Evolutionary conservation across 148 eudicot genomes (phyloP), one percentile per base, ranked within the genome.

Genomic region (Fagopyrum homotropicum): DNA sequence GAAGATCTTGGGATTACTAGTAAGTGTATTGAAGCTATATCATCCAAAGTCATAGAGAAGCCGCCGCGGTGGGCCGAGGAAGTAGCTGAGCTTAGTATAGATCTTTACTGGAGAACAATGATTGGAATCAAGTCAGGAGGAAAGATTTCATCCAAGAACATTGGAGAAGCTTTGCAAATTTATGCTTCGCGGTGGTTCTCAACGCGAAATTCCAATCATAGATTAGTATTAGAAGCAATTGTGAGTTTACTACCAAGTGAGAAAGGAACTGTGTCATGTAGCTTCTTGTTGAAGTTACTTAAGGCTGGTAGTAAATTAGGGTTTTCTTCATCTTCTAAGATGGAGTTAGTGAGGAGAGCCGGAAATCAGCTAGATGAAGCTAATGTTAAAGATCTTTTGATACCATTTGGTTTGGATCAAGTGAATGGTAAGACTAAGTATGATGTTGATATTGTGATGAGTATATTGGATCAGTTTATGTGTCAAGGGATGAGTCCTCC

Each of bases 1-100:
- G 98, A 94, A 69, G 92, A 94, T 9, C 82, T 90, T 10, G 88
- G 86, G 2, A 86, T 92, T 8, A 86, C 91, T 9, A 79, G 88
- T 75, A 77, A 83, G 52, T 93, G 98, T 63, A 89, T 93, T n/a
- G 98, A 93, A 63, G 83, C 93, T 0, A 78, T 90, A 72, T 89
- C 91, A 17, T 60, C 83, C 1, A 86, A 82, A 75, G 86, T 92
- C 7, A 72, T 82, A 9, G 15, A 4, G 35, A 35, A 30, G 76
- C 5, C 88, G 83, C 69, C 88, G 88, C 9, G 97, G 94, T 92
- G 97, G 97, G 94, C 88, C 14, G 93, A 93, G 44, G 93, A 93
- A 66, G 17, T 93, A 9, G 86, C 90, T 11, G 93, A 93, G 5
- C 78, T 93, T 73, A 75, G 85, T 4, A 89, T 89, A 14, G 96